Percentiles rank a stretch among this genome's conserved stretches.
These are phyloP conservation scores for Gleditsia sinensis DNA, from an alignment of 306 rosid genomes.

Conservation along the genomic window DNA sequence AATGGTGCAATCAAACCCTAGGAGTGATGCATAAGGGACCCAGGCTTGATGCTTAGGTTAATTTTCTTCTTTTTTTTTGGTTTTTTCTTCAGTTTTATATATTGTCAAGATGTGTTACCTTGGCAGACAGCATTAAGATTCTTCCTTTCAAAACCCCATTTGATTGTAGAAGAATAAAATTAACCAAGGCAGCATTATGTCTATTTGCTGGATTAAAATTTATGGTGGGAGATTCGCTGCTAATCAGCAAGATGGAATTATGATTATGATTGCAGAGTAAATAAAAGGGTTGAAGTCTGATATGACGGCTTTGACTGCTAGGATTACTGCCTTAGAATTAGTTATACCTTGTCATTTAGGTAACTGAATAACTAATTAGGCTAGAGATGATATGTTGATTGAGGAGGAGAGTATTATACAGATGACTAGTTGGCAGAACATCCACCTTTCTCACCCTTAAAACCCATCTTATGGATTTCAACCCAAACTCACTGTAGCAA, in stretches of 20 bases:
- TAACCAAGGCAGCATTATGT: neutral
- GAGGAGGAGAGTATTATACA: too few relatives aligned
- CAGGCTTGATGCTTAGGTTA: neutral
- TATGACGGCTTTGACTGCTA: too few relatives aligned
- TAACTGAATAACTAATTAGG: neutral
- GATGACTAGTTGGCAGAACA: neutral
- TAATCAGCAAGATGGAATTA: neutral
- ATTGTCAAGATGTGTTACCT: neutral
- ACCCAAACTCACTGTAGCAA: neutral
- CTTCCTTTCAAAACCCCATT: neutral
- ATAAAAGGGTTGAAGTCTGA: too few relatives aligned
- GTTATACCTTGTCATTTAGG: neutral
- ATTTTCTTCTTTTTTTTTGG: neutral
- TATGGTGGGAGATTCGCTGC: neutral
- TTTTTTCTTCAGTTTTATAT: too few relatives aligned
- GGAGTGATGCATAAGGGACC: neutral
- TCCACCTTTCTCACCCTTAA: neutral
- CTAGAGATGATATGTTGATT: neutral
- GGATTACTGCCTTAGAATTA: neutral
- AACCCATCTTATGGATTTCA: neutral
- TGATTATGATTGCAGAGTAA: neutral
- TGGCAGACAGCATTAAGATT: neutral
- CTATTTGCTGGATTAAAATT: neutral
- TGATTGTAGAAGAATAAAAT: neutral
- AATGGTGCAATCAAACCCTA: neutral